Evolutionary conservation across 768 basidiomycete genomes (phyloP), one percentile per base, ranked within the genome.

Genomic region (Serendipita sp.): DNA sequence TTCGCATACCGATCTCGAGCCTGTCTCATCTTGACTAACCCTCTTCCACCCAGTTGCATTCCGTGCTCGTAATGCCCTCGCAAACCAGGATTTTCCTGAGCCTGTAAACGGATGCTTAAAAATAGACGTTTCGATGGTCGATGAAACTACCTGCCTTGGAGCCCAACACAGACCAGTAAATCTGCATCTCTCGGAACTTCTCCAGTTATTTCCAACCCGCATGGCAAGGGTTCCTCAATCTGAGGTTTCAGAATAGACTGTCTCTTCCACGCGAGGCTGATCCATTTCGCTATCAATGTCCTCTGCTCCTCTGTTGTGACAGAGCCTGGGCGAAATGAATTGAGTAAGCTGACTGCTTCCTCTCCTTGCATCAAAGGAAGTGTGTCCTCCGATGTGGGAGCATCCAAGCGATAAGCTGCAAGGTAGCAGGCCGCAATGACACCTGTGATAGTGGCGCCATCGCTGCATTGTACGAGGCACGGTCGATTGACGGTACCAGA

Each of bases 351-450:
- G 32, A 85, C 78, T 5, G 83, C 81, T 34, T 81, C 79, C 3
- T 72, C 56, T 16, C 82, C 80, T 5, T 79, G 67, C 71, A 83
- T 74, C 46, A 75, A 73, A 2, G 83, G 83, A 53, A 79, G 78
- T 4, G 73, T 74, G 67, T 76, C 76, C 32, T 70, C 56, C n/a
- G 69, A 67, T n/a, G 70, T 68, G n/a, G 79, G 78, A 38, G 71
- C 74, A 13, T 71, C 70, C 71, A 83, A 84, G 1, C 83, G 82
- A 69, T 76, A 82, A 0, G 82, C 82, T 32, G 77, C 77, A 54
- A 86, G 73, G 67, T 82, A 83, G 67, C 83, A 83, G 0, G 83
- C 84, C 3, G 80, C 78, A 0, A 84, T 80, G 0, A 81, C 83
- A 15, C 84, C 83, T 28, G 83, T 82, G 8, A 83, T 77, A 0